Conservation (phyloP, 2,329 filamentous ascomycete species). For the Fusarium anthophilum region DNA sequence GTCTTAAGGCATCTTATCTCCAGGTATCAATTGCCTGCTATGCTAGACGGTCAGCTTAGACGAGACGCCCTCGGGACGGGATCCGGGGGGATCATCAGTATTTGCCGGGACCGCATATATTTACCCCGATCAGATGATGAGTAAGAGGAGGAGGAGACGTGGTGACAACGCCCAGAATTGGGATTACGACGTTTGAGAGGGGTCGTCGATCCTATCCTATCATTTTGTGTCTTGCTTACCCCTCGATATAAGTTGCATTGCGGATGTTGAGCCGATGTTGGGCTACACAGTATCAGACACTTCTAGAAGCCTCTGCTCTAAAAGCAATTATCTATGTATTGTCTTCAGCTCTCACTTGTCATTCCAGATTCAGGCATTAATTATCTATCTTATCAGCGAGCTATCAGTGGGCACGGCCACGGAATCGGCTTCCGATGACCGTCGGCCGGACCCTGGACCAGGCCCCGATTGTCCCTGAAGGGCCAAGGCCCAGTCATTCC, state of each 20-base stretch:
- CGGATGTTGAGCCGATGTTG: not conserved
- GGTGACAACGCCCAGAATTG: not conserved
- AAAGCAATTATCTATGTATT: not conserved
- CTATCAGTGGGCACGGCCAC: conserved; percentile 20
- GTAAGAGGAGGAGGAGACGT: not conserved
- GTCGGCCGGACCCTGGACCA: conserved; percentile 5
- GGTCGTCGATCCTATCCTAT: not conserved
- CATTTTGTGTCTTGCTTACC: conserved; percentile 6
- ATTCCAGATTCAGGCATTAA: not conserved
- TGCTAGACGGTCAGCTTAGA: not conserved
- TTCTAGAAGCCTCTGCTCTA: not conserved
- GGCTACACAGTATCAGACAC: not conserved
- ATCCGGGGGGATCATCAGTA: conserved; percentile 9
- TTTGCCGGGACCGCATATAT: conserved; percentile 4
- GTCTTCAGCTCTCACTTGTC: not conserved
- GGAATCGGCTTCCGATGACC: conserved; percentile 27
- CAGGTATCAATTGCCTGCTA: not conserved
- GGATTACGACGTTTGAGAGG: not conserved
- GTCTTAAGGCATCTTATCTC: not conserved
- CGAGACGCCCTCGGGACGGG: conserved; percentile 11
- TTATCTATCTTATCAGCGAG: not conserved
- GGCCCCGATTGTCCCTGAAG: not conserved
- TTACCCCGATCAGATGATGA: conserved; percentile 35
- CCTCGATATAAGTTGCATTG: not conserved
- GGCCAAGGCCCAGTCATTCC: conserved; percentile 4